phyloP scores from a whole-genome alignment of 768 basidiomycete genomes.

The Tulasnella sp. region DNA sequence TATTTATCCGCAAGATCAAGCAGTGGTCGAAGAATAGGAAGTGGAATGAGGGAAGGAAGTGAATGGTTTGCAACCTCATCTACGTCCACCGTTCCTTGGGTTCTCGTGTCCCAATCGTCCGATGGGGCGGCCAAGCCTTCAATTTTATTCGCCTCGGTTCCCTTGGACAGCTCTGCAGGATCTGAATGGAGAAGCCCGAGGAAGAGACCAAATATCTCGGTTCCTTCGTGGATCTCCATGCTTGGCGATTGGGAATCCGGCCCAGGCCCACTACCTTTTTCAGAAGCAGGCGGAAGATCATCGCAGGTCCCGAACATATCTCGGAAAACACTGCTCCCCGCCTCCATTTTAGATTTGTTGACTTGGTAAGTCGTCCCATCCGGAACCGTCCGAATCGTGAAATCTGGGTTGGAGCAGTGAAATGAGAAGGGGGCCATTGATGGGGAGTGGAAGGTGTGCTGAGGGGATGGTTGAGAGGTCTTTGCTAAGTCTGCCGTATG shows the following conservation, averaged over 20 bases:
- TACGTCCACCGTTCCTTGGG: neutral
- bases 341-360: constrained; percentile 44
- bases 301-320: constrained; percentile 68
- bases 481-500: neutral
- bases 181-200: constrained; percentile 56
- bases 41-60: constrained; percentile 54
- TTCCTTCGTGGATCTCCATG: constrained; percentile 56
- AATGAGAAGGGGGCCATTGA: constrained; percentile 34
- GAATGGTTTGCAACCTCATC: constrained; percentile 32
- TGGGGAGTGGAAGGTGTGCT: neutral
- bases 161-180: constrained; percentile 32
- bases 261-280: neutral
- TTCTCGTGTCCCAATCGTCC: neutral
- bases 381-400: constrained; percentile 51
- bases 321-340: constrained; percentile 58
- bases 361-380: constrained; percentile 40
- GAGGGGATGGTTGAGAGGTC: neutral
- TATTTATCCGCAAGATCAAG: constrained; percentile 65
- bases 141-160: neutral
- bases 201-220: constrained; percentile 47
- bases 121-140: neutral
- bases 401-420: constrained; percentile 50
- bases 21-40: constrained; percentile 58
- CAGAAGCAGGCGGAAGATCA: constrained; percentile 28
- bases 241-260: constrained; percentile 34